Conservation (phyloP, 306 rosid species). For the Corylus heterophylla region DNA sequence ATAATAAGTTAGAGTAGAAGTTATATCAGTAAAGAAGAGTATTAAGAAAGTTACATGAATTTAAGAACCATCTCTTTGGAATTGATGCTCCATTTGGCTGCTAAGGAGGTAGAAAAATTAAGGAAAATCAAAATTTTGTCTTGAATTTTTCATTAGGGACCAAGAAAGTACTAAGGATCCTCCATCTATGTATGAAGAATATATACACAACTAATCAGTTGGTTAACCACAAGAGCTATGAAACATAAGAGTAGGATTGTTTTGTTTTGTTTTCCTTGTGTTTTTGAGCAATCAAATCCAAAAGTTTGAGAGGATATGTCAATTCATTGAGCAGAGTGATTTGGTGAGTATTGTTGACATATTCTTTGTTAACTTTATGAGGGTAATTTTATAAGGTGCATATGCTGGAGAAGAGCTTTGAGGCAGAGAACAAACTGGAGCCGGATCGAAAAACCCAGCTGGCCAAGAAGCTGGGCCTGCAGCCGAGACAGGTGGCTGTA, state of each 20-base stretch:
- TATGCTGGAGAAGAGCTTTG: constrained; percentile 94
- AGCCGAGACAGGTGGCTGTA: constrained; percentile 96
- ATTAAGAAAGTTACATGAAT: neutral
- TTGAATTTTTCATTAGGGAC: neutral
- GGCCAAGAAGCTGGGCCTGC: constrained; percentile 94
- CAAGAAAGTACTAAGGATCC: neutral
- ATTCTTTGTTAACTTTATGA: constrained; percentile 15
- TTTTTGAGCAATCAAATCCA: constrained; percentile 21
- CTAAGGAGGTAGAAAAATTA: neutral
- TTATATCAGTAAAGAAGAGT: neutral
- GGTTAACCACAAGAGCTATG: neutral
- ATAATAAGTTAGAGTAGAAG: neutral
- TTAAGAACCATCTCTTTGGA: neutral
- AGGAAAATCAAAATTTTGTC: neutral
- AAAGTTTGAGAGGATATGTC: constrained; percentile 16
- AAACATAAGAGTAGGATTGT: neutral
- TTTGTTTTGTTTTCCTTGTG: neutral
- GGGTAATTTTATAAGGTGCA: constrained; percentile 54
- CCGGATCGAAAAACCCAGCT: constrained; percentile 86
- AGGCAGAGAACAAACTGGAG: constrained; percentile 96
- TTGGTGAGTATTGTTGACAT: neutral
- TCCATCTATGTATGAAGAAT: neutral
- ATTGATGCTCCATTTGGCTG: neutral
- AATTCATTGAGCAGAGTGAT: neutral
- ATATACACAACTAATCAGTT: neutral